phyloP scores from a whole-genome alignment of 768 basidiomycete genomes.

The Flagelloscypha sp. region DNA sequence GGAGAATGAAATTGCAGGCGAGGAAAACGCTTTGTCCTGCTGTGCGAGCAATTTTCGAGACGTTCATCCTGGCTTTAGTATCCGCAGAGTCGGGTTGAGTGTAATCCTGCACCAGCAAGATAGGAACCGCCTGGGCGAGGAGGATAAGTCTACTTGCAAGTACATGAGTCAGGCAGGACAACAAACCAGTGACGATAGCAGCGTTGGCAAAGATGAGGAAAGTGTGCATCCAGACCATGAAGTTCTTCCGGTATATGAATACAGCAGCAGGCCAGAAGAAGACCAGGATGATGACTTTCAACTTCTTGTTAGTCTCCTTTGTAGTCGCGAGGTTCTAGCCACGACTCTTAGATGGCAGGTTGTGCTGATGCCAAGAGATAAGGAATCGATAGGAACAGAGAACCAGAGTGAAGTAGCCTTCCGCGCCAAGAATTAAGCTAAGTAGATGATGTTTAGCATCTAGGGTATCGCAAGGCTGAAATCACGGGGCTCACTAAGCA shows the following conservation, averaged over 20 bases:
- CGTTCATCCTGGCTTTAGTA: slow-evolving; percentile 9
- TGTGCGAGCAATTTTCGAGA: slow-evolving; percentile 23
- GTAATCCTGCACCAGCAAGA: slow-evolving; percentile 19
- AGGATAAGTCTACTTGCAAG: too few species aligned
- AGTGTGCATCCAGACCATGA: slow-evolving; percentile 24
- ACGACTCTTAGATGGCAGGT: slow-evolving; percentile 19
- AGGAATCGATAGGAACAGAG: slow-evolving; percentile 11
- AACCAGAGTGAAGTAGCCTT: slow-evolving; percentile 10
- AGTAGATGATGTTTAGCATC: slow-evolving; percentile 3
- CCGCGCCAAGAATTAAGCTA: slow-evolving; percentile 9
- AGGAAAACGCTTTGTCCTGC: slow-evolving; percentile 26
- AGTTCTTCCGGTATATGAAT: slow-evolving; percentile 14
- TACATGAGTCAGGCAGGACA: too few species aligned
- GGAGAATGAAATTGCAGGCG: slow-evolving; percentile 17
- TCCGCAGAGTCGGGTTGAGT: slow-evolving; percentile 8
- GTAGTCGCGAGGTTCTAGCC: slow-evolving; percentile 24
- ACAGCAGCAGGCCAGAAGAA: slow-evolving; percentile 19
- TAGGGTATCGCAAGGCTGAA: slow-evolving; percentile 5
- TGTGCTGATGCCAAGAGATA: slow-evolving; percentile 11
- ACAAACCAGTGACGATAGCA: slow-evolving; percentile 25
- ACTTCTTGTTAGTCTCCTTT: too few species aligned
- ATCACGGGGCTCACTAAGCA: slow-evolving; percentile 24
- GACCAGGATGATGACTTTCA: slow-evolving; percentile 12
- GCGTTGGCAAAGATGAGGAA: slow-evolving; percentile 23
- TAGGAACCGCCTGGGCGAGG: slow-evolving; percentile 26